Percentiles rank a stretch among this genome's conserved stretches.
Evolutionary conservation across 2,329 filamentous ascomycete genomes (phyloP).

Genomic region (Penicillium digitatum): DNA sequence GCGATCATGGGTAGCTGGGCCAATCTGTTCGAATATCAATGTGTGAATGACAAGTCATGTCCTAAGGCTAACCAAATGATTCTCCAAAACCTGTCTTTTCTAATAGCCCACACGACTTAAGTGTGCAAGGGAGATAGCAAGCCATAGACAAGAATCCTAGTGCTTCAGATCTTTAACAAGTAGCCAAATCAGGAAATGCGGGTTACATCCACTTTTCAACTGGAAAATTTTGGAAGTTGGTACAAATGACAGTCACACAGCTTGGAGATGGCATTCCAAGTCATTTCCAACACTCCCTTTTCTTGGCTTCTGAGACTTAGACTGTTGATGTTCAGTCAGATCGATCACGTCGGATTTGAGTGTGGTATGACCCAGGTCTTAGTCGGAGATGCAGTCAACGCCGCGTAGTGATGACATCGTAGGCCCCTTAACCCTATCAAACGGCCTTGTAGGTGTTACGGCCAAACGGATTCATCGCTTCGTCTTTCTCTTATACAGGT

Average conservation of each 20-base stretch:
- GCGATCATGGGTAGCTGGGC: background rate
- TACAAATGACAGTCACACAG: background rate
- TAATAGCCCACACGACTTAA: background rate
- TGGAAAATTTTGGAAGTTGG: background rate
- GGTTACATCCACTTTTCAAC: background rate
- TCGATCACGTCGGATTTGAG: background rate
- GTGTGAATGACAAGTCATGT: background rate
- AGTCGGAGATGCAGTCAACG: constrained; percentile 13
- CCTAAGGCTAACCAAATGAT: background rate
- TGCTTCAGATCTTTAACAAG: background rate
- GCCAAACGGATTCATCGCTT: background rate
- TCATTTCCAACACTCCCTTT: background rate
- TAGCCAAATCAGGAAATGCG: background rate
- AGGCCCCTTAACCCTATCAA: background rate
- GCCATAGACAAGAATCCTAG: background rate
- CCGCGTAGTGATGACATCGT: constrained; percentile 22
- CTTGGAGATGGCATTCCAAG: background rate
- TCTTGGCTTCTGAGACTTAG: background rate
- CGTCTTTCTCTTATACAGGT: background rate
- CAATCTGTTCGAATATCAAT: too few species aligned
- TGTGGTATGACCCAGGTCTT: background rate
- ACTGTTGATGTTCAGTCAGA: background rate
- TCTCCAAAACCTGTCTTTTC: too few species aligned
- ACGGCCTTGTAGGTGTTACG: background rate
- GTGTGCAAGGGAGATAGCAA: background rate